Conservation (phyloP, 495 filamentous ascomycete genomes). For the Penicillium egyptiacum region DNA sequence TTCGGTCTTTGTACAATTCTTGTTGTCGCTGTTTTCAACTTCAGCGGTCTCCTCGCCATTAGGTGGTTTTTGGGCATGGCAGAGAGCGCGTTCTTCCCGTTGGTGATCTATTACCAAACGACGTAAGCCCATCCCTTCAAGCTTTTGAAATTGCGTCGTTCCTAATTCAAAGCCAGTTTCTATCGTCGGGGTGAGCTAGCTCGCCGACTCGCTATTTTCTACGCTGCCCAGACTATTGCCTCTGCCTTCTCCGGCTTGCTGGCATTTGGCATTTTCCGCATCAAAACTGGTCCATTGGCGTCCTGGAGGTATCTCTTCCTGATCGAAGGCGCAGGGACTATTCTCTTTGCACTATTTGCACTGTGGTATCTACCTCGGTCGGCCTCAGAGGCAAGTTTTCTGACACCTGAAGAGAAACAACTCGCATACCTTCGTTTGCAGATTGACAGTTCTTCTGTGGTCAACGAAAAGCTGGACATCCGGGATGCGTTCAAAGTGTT, state of each 20-base stretch:
- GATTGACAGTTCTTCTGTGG: constrained; percentile 64
- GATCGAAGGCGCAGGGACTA: constrained; percentile 64
- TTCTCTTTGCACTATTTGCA: constrained; percentile 63
- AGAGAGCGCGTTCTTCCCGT: constrained; percentile 69
- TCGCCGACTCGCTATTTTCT: constrained; percentile 72
- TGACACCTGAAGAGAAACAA: constrained; percentile 59
- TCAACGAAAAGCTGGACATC: constrained; percentile 67
- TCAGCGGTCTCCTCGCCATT: constrained; percentile 59
- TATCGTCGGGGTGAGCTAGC: constrained; percentile 74
- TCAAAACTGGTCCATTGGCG: constrained; percentile 50
- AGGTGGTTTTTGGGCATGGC: constrained; percentile 60
- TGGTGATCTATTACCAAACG: constrained; percentile 59
- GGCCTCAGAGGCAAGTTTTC: constrained; percentile 59
- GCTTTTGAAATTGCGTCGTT: not conserved
- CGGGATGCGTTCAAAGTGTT: constrained; percentile 61
- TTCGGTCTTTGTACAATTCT: constrained; percentile 61
- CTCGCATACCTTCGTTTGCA: constrained; percentile 70
- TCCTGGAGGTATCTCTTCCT: constrained; percentile 74
- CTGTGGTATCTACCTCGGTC: constrained; percentile 66
- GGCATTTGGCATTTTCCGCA: constrained; percentile 72
- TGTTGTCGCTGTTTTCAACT: constrained; percentile 55
- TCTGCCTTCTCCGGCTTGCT: constrained; percentile 69
- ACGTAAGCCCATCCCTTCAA: constrained; percentile 17
- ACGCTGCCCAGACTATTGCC: constrained; percentile 69
- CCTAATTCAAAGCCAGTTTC: constrained; percentile 38